Conservation (phyloP, 2,329 filamentous ascomycete genomes). For the Microdochium trichocladiopsis region DNA sequence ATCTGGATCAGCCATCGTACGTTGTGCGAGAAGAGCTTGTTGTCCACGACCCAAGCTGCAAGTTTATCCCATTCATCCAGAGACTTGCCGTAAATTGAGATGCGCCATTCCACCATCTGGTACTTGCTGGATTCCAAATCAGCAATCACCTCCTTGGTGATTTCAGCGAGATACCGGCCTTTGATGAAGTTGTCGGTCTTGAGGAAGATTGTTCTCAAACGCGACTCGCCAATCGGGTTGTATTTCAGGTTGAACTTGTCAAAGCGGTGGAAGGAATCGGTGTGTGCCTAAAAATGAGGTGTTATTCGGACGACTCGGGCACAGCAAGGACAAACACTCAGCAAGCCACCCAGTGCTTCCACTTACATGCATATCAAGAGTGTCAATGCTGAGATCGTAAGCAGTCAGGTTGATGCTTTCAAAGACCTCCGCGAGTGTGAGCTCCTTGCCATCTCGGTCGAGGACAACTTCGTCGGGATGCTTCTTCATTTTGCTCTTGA, state of each 20-base stretch:
- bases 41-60: slow-evolving; percentile 94
- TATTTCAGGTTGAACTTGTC: slow-evolving; percentile 99
- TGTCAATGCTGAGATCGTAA: slow-evolving; percentile 97
- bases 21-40: slow-evolving; percentile 96
- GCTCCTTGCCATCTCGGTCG: slow-evolving; percentile 82
- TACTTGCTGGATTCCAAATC: slow-evolving; percentile 99
- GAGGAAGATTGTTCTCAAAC: slow-evolving; percentile 92
- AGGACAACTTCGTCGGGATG: slow-evolving; percentile 90
- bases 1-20: slow-evolving; percentile 96
- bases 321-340: no score
- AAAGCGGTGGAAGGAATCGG: slow-evolving; percentile 96
- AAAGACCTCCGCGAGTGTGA: slow-evolving; percentile 90
- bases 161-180: slow-evolving; percentile 91
- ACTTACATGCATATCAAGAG: slow-evolving; percentile 92
- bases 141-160: slow-evolving; percentile 95
- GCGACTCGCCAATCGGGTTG: slow-evolving; percentile 93
- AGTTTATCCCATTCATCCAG: slow-evolving; percentile 97
- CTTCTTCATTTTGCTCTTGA: slow-evolving; percentile 99
- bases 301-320: no score
- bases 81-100: slow-evolving; percentile 90
- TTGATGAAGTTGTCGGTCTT: slow-evolving; percentile 99
- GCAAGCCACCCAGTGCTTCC: slow-evolving; percentile 7
- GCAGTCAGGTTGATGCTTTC: slow-evolving; percentile 95
- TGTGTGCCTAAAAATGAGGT: slow-evolving; percentile 66
- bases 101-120: slow-evolving; percentile 99